Base-by-base conservation (phyloP, 169 alveolate genomes). In the Plasmodium inui region DNA sequence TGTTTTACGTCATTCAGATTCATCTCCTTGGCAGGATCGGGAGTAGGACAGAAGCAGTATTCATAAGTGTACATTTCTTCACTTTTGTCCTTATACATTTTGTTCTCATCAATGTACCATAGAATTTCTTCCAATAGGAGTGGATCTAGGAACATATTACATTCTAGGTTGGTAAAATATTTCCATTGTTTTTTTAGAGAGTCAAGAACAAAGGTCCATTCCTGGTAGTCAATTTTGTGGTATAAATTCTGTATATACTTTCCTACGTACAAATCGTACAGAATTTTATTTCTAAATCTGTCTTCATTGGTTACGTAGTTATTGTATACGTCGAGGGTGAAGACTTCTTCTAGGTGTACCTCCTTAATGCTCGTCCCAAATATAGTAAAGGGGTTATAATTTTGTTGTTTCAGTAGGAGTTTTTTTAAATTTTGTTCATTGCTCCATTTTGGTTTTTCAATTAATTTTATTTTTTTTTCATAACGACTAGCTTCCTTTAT, bases 71-170 rank as follows among this genome's bases (percentile, higher is more conserved):
- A 86, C 70, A 76, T 76, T 3, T 67, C 53, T 37, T 74, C 81
- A 55, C 93, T 86, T 76, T 86, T 86, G 61, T 86, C 93, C 67
- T 86, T 86, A 76, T 86, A 86, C 93, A 86, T 86, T 76, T 86
- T 86, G 67, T 86, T 86, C 57, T 86, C 81, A 86, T 86, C 93
- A 32, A 86, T 86, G 67, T 86, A 86, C 93, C 93, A 86, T 53
- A 86, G 22, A 26, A 86, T 86, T 86, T 86, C 93, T 86, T 86
- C 93, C 80, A 86, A 76, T 37, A 86, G 61, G 53, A 86, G 22
- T 4, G 93, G 93, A 55, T 86, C 93, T 76, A 86, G 61, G 12
- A 86, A 55, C 93, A 86, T 86, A 76, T 86, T 86, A 34, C 93
- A 86, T 76, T 86, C 93, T 10, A 86, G 80, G 55, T 37, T 86